Evolutionary conservation across 768 basidiomycete genomes (phyloP).

Genomic region (Leccinum variicolor): DNA sequence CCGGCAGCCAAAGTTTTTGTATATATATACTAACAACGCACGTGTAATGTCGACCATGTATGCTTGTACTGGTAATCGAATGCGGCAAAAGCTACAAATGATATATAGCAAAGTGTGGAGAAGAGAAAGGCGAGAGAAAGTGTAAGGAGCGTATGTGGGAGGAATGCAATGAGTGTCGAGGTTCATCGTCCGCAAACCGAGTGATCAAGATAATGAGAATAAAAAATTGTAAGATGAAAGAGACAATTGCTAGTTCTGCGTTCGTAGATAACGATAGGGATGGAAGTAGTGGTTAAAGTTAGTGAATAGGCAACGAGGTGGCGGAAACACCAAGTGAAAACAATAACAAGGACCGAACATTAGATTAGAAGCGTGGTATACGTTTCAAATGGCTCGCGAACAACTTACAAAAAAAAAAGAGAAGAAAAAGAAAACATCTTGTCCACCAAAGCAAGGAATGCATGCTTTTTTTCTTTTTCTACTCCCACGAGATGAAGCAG

Average conservation of each 20-base stretch:
- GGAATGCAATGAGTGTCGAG: conserved; percentile 12
- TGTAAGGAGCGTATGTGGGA: background rate
- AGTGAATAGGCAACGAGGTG: background rate
- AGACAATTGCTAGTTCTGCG: conserved; percentile 1
- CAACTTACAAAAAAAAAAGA: conserved; percentile 1
- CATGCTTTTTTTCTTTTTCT: background rate
- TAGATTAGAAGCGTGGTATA: conserved; percentile 20
- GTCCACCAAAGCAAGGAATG: conserved; percentile 5
- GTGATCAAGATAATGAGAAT: background rate
- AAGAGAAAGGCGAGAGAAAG: background rate
- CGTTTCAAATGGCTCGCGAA: conserved; percentile 8
- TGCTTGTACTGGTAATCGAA: conserved; percentile 6
- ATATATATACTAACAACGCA: conserved; percentile 3
- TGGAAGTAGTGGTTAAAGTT: background rate
- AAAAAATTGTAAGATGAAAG: background rate
- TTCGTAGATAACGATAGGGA: conserved; percentile 6
- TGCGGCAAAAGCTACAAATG: conserved; percentile 13
- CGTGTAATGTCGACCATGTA: conserved; percentile 5
- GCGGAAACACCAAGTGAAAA: background rate
- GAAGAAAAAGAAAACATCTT: background rate
- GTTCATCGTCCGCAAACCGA: conserved; percentile 6
- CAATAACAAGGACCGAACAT: background rate
- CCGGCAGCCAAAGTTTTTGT: background rate
- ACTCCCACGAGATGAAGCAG: conserved; percentile 12
- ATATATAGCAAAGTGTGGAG: background rate